These are phyloP conservation scores for Reticulascus tulasneorum DNA, from an alignment of 2,329 filamentous ascomycete genomes.

Conservation along the genomic window DNA sequence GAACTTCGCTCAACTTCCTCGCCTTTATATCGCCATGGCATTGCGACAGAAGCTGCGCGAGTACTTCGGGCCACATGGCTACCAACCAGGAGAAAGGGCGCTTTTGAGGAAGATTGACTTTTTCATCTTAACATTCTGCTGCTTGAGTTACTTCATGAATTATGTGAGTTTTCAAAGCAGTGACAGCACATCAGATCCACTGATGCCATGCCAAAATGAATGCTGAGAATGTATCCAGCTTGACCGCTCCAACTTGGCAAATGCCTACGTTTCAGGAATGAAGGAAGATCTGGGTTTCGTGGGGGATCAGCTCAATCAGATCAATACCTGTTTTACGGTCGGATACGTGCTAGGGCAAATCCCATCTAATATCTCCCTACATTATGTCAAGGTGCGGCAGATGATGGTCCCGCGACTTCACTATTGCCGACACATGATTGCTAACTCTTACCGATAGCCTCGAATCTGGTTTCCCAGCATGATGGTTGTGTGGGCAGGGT, in stretches of 20 bases:
- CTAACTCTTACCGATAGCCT: too few relatives aligned
- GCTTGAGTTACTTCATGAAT: slow-evolving; percentile 53
- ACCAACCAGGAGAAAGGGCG: slow-evolving; percentile 34
- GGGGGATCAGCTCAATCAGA: slow-evolving; percentile 40
- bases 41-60: slow-evolving; percentile 24
- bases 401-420: too few relatives aligned
- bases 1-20: too few relatives aligned
- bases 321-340: slow-evolving; percentile 47
- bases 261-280: slow-evolving; percentile 36
- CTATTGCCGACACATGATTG: too few relatives aligned
- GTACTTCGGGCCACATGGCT: slow-evolving; percentile 29
- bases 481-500: slow-evolving; percentile 59
- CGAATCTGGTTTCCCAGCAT: slow-evolving; percentile 61
- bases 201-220: too few relatives aligned
- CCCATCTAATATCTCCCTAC: slow-evolving; percentile 57
- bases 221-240: background rate
- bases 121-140: slow-evolving; percentile 62
- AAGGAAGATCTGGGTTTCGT: slow-evolving; percentile 28
- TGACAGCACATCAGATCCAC: background rate
- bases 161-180: slow-evolving; percentile 33
- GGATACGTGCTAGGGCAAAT: slow-evolving; percentile 54
- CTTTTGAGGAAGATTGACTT: slow-evolving; percentile 59
- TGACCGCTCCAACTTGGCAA: slow-evolving; percentile 24
- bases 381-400: slow-evolving; percentile 61
- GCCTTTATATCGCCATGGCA: too few relatives aligned